phyloP scores from a whole-genome alignment of 2,329 filamentous ascomycete species.

The Exophiala phaeomuriformis region DNA sequence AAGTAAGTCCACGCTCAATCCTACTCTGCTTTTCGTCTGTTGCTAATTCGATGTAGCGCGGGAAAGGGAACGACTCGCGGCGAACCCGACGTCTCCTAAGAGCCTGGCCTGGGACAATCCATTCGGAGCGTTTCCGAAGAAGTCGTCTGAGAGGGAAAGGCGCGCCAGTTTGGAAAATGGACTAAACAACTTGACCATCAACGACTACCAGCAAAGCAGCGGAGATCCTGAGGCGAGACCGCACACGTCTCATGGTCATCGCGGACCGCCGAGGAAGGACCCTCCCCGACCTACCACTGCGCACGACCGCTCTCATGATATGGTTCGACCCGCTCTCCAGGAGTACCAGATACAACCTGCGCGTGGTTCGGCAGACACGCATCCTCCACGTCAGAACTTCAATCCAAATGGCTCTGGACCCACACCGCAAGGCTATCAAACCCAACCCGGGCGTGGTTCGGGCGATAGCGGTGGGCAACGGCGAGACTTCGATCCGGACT shows the following conservation, averaged over 20 bases:
- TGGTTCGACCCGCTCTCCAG: constrained; percentile 1
- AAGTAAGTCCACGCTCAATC: constrained; percentile 11
- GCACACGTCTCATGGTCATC: constrained; percentile 19
- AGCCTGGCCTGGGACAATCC: constrained; percentile 43
- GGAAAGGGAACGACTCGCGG: constrained; percentile 24
- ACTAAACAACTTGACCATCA: constrained; percentile 8
- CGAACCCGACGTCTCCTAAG: constrained; percentile 34
- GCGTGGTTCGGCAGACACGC: background rate
- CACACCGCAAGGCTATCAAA: background rate
- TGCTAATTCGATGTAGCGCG: constrained; percentile 24
- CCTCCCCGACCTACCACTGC: constrained; percentile 13
- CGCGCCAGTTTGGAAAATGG: constrained; percentile 26
- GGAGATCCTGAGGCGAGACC: constrained; percentile 10
- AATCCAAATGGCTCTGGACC: background rate
- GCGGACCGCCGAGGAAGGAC: constrained; percentile 11
- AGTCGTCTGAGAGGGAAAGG: constrained; percentile 34
- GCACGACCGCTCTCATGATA: constrained; percentile 10
- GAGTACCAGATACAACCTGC: background rate
- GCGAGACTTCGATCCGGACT: too few relatives aligned
- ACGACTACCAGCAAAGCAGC: constrained; percentile 3
- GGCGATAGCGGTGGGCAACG: too few relatives aligned
- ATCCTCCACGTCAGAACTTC: background rate
- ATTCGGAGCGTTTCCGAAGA: constrained; percentile 40
- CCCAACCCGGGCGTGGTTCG: background rate
- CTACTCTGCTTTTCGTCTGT: background rate